These are phyloP conservation scores for Leccinum holopus DNA, from an alignment of 1,284 basidiomycete genomes.

Conservation along the genomic window DNA sequence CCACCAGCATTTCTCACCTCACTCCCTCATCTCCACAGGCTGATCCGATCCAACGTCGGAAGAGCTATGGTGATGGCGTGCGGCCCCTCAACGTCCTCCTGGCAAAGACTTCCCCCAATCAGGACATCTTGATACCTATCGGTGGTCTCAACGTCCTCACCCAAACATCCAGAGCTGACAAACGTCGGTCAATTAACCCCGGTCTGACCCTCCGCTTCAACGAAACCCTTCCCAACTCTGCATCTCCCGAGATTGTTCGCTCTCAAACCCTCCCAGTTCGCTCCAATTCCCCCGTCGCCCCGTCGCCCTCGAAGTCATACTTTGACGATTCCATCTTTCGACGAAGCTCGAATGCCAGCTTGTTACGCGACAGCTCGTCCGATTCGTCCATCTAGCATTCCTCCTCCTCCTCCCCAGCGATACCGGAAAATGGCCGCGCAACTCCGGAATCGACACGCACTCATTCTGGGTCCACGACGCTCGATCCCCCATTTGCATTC, in stretches of 20 bases:
- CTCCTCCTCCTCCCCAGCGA: slow-evolving; percentile 30
- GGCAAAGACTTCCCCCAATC: no score
- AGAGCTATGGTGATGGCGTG: no score
- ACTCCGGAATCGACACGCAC: slow-evolving; percentile 21
- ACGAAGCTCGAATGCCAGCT: slow-evolving; percentile 22
- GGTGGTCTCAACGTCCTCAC: no score
- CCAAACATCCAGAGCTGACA: slow-evolving; percentile 28
- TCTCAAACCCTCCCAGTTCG: slow-evolving; percentile 32
- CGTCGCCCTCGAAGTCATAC: slow-evolving; percentile 18
- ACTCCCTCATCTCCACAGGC: no score
- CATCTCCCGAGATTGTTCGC: slow-evolving; percentile 38
- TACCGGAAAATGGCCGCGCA: slow-evolving; percentile 21
- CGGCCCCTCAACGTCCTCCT: no score
- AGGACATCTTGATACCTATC: no score
- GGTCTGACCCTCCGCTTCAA: slow-evolving; percentile 35
- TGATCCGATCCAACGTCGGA: no score
- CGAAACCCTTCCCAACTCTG: slow-evolving; percentile 31
- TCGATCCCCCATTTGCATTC: slow-evolving; percentile 17
- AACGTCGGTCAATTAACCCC: slow-evolving; percentile 46
- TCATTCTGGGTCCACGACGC: slow-evolving; percentile 23
- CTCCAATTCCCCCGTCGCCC: slow-evolving; percentile 20
- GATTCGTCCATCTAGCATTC: slow-evolving; percentile 34
- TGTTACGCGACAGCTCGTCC: slow-evolving; percentile 30
- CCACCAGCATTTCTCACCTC: slow-evolving; percentile 11
- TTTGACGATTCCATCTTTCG: slow-evolving; percentile 21